A percentile compares a stretch with the other conserved stretches of the same genome.
Conservation (phyloP, 2,329 filamentous ascomycete species). For the Aureobasidium namibiae region DNA sequence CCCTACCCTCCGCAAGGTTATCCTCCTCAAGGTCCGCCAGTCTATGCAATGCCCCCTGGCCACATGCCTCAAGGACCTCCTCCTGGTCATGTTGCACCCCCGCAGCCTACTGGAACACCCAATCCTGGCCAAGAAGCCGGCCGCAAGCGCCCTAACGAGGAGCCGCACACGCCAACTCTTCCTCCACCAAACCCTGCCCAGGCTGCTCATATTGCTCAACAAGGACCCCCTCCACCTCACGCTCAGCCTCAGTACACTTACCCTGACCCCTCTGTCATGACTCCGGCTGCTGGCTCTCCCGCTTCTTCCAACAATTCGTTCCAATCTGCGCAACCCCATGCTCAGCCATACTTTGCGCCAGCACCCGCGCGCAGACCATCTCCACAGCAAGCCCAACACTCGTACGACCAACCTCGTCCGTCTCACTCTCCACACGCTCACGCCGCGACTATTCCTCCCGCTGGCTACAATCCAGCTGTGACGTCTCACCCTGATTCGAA, state of each 20-base stretch:
- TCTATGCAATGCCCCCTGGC: slow-evolving; percentile 8
- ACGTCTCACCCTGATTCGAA: slow-evolving; percentile 21
- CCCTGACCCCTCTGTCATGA: slow-evolving; percentile 36
- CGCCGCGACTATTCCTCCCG: slow-evolving; percentile 20
- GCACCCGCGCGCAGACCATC: slow-evolving; percentile 31
- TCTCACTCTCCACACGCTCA: slow-evolving; percentile 36
- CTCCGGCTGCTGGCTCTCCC: slow-evolving; percentile 36
- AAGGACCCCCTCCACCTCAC: slow-evolving; percentile 1
- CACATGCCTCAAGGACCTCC: neutral
- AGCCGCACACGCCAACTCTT: slow-evolving; percentile 43
- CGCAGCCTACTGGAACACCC: slow-evolving; percentile 14
- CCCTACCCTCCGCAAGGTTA: slow-evolving; percentile 12
- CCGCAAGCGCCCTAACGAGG: slow-evolving; percentile 39
- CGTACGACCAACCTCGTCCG: slow-evolving; percentile 33
- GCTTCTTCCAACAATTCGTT: slow-evolving; percentile 32
- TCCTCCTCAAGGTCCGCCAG: slow-evolving; percentile 6
- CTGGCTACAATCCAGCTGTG: neutral
- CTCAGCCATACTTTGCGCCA: slow-evolving; percentile 32
- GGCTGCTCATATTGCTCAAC: slow-evolving; percentile 29
- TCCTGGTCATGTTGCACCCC: neutral
- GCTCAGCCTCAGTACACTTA: slow-evolving; percentile 30
- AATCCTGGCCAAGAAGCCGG: slow-evolving; percentile 24
- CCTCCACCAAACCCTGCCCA: slow-evolving; percentile 40
- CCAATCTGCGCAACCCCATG: slow-evolving; percentile 26
- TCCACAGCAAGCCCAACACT: slow-evolving; percentile 32